Evolutionary conservation across 495 filamentous ascomycete genomes (phyloP).

Genomic region (Aspergillus campestris): DNA sequence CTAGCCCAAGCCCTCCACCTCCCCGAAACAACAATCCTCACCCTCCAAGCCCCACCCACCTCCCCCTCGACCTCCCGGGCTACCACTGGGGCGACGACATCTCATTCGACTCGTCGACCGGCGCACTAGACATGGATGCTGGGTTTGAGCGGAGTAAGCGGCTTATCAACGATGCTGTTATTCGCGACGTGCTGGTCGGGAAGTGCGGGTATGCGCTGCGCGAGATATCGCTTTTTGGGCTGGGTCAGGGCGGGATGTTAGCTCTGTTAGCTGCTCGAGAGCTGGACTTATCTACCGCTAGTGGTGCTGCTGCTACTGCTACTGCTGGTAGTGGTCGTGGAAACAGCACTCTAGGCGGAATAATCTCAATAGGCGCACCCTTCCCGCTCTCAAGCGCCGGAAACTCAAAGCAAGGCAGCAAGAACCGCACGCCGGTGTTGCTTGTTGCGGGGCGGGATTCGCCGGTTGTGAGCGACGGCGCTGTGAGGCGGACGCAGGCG

Average conservation of each 20-base stretch:
- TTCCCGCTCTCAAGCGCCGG: constrained; percentile 44
- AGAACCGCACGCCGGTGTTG: constrained; percentile 64
- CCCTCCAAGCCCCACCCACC: constrained; percentile 61
- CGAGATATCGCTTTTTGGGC: constrained; percentile 74
- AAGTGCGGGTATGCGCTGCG: constrained; percentile 62
- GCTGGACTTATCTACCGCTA: constrained; percentile 5
- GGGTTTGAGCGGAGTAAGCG: constrained; percentile 54
- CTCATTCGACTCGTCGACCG: constrained; percentile 49
- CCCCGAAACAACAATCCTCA: constrained; percentile 70
- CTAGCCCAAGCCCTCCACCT: constrained; percentile 68
- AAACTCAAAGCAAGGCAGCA: constrained; percentile 17
- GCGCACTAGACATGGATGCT: constrained; percentile 67
- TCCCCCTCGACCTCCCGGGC: constrained; percentile 67
- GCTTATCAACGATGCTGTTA: constrained; percentile 46
- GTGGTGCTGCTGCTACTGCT: constrained; percentile 7
- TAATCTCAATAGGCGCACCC: constrained; percentile 69
- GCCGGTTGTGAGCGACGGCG: constrained; percentile 52
- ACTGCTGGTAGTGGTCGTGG: constrained; percentile 3
- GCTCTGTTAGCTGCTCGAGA: constrained; percentile 52
- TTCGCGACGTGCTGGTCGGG: constrained; percentile 50
- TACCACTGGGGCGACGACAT: constrained; percentile 96
- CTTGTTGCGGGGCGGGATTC: constrained; percentile 59
- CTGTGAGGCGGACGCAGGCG: constrained; percentile 51
- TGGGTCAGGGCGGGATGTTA: constrained; percentile 79
- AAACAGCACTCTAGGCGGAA: constrained; percentile 42